Evolutionary conservation across 805 yeast species (phyloP), one percentile per base, ranked within the genome.

Genomic region (Myxozyma nipponensis): DNA sequence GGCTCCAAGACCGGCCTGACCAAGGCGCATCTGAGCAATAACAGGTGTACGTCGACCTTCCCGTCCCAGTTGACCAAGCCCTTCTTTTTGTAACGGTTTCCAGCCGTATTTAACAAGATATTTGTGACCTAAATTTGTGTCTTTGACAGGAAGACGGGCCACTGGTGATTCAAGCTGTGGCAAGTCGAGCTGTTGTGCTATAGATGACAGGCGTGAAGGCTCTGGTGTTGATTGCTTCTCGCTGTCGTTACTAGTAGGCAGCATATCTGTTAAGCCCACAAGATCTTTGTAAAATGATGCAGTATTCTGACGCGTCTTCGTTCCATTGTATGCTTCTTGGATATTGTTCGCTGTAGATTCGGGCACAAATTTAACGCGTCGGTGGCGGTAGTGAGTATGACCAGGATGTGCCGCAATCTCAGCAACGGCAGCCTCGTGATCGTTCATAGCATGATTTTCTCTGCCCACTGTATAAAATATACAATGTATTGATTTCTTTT

Each of bases 21-120:
- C 50, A 10, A 46, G 48, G 9, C 52, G 43, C 40, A 19, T 23
- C 24, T 46, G 40, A 18, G 50, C 52, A 21, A 30, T 43, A 2
- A 54, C 13, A 5, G 58, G 58, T 19, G 41, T 28, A 17, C 58
- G 47, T 18, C 58, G 41, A 1, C 58, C 58, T 45, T 54, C 56
- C 24, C 56, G 36, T 6, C 58, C 58, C 21, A 13, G 35, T 9
- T 26, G 39, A 9, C 58, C 58, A n/a, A 54, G 45, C 5, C 58
- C 58, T 18, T 42, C 46, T 7, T 49, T 38, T 39, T 54, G 56
- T 10, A 47, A 24, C 3, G 55, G 57, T n/a, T 39, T n/a, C 58
- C 58, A 54, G 23, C 58, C 58, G 39, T 54, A 54, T 15, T 46
- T 41, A 10, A 47, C 52, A 10, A 54, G 39, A 19, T 54, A 54